These are phyloP conservation scores for Candida tetrigidarum DNA, from an alignment of 1,139 yeast genomes.

Conservation along the genomic window DNA sequence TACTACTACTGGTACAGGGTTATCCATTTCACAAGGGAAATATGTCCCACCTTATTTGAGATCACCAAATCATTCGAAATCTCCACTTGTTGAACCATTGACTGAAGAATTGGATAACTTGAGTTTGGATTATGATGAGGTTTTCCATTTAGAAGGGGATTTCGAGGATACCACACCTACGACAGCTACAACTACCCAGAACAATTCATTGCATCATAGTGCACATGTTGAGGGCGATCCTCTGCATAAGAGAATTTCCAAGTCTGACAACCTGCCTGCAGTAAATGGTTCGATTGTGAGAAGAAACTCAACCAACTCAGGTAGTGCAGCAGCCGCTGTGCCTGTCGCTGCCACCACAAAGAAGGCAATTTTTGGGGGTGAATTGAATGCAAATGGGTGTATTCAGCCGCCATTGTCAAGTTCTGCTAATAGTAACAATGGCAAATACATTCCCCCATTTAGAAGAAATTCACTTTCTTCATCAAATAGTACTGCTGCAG, in stretches of 20 bases:
- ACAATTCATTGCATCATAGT: slow-evolving; percentile 3
- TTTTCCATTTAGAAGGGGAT: slow-evolving; percentile 51
- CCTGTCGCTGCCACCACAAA: slow-evolving; percentile 10
- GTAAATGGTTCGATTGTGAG: neutral
- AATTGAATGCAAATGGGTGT: neutral
- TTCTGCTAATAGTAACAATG: slow-evolving; percentile 31
- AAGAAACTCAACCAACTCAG: neutral
- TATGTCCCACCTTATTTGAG: slow-evolving; percentile 51
- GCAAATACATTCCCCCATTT: slow-evolving; percentile 75
- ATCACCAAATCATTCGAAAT: slow-evolving; percentile 38
- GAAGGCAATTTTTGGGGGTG: slow-evolving; percentile 14
- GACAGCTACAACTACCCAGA: slow-evolving; percentile 1
- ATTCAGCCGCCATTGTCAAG: neutral
- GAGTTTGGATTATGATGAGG: slow-evolving; percentile 43
- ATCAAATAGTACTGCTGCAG: neutral
- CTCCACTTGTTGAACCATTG: slow-evolving; percentile 41
- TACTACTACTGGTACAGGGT: slow-evolving; percentile 11
- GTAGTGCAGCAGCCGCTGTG: neutral
- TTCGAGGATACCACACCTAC: slow-evolving; percentile 23
- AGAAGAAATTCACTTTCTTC: slow-evolving; percentile 47
- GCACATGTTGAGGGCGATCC: slow-evolving; percentile 3
- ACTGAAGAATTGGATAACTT: slow-evolving; percentile 45
- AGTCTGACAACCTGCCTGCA: slow-evolving; percentile 6
- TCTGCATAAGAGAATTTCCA: slow-evolving; percentile 5
- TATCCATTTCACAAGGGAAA: slow-evolving; percentile 32